These are phyloP conservation scores for Intubia oerlemansii DNA, from an alignment of 2,329 filamentous ascomycete genomes.

Conservation along the genomic window DNA sequence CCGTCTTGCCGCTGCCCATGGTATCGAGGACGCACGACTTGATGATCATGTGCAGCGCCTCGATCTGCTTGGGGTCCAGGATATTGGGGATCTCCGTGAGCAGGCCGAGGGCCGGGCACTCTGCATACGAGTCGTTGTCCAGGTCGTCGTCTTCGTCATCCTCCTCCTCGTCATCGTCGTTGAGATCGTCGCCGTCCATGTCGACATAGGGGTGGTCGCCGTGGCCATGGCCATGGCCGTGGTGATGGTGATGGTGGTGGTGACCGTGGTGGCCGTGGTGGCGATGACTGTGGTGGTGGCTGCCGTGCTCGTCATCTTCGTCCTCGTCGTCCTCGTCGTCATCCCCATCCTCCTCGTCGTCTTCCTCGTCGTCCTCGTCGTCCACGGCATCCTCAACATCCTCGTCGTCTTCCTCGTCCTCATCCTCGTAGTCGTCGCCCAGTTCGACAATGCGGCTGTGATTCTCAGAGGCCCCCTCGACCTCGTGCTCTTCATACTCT, in stretches of 20 bases:
- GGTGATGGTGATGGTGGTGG: constrained; percentile 18
- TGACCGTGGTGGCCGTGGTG: constrained; percentile 14
- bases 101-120: constrained; percentile 62
- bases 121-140: constrained; percentile 60
- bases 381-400: background rate
- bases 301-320: constrained; percentile 10
- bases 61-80: constrained; percentile 82
- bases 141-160: constrained; percentile 23
- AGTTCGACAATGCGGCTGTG: background rate
- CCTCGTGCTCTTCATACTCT: constrained; percentile 16
- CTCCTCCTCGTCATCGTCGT: constrained; percentile 5
- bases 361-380: constrained; percentile 7
- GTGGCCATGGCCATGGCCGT: constrained; percentile 17
- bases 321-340: constrained; percentile 8
- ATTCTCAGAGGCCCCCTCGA: too few relatives aligned
- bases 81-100: constrained; percentile 90
- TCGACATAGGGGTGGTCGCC: constrained; percentile 17
- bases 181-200: constrained; percentile 16
- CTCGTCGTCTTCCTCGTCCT: constrained; percentile 1
- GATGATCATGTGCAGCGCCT: constrained; percentile 91
- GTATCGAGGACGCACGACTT: constrained; percentile 83
- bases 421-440: constrained; percentile 4
- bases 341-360: constrained; percentile 8
- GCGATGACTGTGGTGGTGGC: constrained; percentile 7
- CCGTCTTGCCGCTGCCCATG: constrained; percentile 46